These are phyloP conservation scores for Theileria annulata DNA, from an alignment of 169 alveolate genomes.

Conservation along the genomic window DNA sequence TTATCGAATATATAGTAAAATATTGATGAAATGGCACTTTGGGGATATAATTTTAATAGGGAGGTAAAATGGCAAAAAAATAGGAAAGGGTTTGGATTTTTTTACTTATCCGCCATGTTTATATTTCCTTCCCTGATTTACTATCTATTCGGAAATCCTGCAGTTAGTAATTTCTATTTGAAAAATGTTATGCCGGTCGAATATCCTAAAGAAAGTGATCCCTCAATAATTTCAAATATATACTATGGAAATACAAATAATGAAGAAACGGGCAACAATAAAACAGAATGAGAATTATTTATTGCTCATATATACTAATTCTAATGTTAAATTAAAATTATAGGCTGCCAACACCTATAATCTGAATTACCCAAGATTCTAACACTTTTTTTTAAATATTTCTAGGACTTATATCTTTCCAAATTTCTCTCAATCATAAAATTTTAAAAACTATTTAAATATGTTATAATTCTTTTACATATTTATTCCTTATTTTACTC, in stretches of 20 bases:
- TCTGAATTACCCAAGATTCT: not conserved
- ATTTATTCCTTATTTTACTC: not conserved
- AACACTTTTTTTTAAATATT: not conserved
- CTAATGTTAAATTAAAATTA: not conserved
- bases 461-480: not conserved
- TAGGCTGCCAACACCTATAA: not conserved
- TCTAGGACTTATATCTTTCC: not conserved
- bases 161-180: slow-evolving; percentile 57
- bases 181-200: slow-evolving; percentile 53
- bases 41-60: slow-evolving; percentile 67
- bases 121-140: slow-evolving; percentile 56
- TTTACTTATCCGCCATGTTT: slow-evolving; percentile 60
- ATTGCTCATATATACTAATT: not conserved
- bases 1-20: not conserved
- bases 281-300: not conserved
- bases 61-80: slow-evolving; percentile 39
- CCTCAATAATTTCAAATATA: slow-evolving; percentile 56
- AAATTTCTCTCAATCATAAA: not conserved
- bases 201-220: slow-evolving; percentile 67
- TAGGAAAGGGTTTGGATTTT: slow-evolving; percentile 32
- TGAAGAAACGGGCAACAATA: not conserved
- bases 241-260: slow-evolving; percentile 31
- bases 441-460: not conserved
- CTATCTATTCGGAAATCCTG: slow-evolving; percentile 60
- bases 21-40: slow-evolving; percentile 53